phyloP scores from a whole-genome alignment of 148 eudicot genomes.

The Heliamphora exappendiculata region DNA sequence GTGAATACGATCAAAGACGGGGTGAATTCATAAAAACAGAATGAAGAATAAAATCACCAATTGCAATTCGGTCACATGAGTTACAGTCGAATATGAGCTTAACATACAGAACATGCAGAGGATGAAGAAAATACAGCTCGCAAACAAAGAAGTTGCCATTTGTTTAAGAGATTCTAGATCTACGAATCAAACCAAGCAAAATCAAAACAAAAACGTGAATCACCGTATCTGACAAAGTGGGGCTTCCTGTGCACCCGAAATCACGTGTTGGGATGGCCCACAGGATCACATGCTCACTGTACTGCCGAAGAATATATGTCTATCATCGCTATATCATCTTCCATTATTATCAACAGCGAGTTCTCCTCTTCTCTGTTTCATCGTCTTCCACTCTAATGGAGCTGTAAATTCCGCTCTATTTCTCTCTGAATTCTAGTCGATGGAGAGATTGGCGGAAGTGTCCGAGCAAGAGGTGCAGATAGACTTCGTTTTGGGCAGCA shows the following conservation, averaged over 20 bases:
- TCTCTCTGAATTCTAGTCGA: background rate
- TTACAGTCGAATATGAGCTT: no score
- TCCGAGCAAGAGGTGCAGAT: constrained; percentile 37
- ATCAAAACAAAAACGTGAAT: background rate
- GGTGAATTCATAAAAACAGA: no score
- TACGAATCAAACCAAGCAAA: background rate
- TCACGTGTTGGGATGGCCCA: background rate
- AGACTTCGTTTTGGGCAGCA: constrained; percentile 29
- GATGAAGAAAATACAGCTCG: no score
- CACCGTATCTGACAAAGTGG: background rate
- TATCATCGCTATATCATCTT: background rate
- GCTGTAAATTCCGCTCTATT: background rate
- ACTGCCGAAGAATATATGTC: background rate
- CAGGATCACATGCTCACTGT: background rate
- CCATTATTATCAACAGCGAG: background rate
- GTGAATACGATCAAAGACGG: no score
- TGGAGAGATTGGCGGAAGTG: constrained; percentile 40
- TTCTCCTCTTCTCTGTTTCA: background rate
- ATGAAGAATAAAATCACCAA: no score
- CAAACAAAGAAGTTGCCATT: no score
- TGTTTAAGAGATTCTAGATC: no score
- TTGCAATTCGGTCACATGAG: no score
- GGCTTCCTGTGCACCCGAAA: background rate
- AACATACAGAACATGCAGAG: no score
- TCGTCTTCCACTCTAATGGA: background rate